Evolutionary conservation across 805 yeast genomes (phyloP).

Genomic region (Ogataea henricii): DNA sequence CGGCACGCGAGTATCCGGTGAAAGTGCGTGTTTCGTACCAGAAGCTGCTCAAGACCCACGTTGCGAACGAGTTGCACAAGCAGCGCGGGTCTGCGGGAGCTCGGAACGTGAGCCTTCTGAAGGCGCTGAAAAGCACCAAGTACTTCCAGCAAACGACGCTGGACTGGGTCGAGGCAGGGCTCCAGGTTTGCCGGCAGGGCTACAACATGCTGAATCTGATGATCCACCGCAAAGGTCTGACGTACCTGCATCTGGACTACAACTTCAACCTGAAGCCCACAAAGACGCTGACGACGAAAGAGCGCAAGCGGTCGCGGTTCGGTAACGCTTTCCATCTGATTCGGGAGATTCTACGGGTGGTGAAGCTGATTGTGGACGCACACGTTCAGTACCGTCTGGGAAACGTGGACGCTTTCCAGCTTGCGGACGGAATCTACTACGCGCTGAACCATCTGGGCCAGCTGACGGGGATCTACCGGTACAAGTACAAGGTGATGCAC

Average conservation of each 20-base stretch:
- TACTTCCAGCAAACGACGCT: conserved; percentile 88
- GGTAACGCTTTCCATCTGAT: conserved; percentile 95
- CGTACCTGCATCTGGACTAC: conserved; percentile 91
- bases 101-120: conserved; percentile 60
- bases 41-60: conserved; percentile 75
- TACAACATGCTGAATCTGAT: conserved; percentile 87
- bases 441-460: conserved; percentile 93
- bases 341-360: conserved; percentile 82
- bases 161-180: conserved; percentile 98
- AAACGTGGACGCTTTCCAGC: conserved; percentile 86
- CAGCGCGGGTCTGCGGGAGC: conserved; percentile 39
- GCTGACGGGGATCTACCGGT: conserved; percentile 92
- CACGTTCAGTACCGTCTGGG: conserved; percentile 92
- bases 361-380: conserved; percentile 86
- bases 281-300: conserved; percentile 93
- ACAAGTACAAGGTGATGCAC: conserved; percentile 97
- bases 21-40: conserved; percentile 89
- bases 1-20: conserved; percentile 56
- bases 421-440: conserved; percentile 93
- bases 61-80: conserved; percentile 68
- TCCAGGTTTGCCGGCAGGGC: conserved; percentile 92
- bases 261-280: conserved; percentile 96
- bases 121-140: conserved; percentile 72
- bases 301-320: conserved; percentile 91
- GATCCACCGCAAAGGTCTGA: conserved; percentile 87